Conservation (phyloP, 805 yeast genomes). For the Yueomyces sinensis region DNA sequence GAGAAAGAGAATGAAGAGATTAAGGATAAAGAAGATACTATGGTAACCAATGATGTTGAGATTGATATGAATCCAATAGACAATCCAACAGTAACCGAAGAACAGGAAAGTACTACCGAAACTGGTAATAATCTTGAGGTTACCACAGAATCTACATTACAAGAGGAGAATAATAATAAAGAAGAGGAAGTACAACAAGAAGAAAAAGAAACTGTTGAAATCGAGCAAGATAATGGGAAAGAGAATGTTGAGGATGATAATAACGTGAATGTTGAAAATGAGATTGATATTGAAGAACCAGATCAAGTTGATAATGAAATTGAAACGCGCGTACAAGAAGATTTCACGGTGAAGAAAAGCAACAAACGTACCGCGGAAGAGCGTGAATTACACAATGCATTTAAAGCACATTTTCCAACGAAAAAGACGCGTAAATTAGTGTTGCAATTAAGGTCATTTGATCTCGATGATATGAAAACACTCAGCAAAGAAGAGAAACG, state of each 20-base stretch:
- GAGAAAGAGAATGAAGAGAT: neutral
- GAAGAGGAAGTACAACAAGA: neutral
- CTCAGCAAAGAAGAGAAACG: neutral
- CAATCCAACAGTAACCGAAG: neutral
- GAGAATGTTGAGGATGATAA: neutral
- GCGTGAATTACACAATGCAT: neutral
- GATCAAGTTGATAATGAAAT: too few relatives aligned
- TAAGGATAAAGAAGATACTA: neutral
- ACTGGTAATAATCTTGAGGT: too few relatives aligned
- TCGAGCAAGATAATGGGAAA: neutral
- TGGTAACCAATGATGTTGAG: neutral
- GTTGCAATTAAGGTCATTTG: neutral
- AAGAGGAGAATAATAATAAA: too few relatives aligned
- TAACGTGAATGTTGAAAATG: neutral
- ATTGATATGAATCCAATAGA: neutral
- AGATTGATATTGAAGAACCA: too few relatives aligned
- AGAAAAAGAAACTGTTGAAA: neutral
- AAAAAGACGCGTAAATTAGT: neutral
- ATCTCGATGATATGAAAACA: neutral
- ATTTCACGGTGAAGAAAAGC: too few relatives aligned
- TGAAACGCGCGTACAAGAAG: too few relatives aligned
- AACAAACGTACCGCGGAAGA: too few relatives aligned
- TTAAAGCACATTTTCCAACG: neutral
- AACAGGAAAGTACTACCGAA: too few relatives aligned
- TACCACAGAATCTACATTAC: too few relatives aligned